phyloP scores from a whole-genome alignment of 2,329 filamentous ascomycete genomes.

The Cytospora paraplurivora region DNA sequence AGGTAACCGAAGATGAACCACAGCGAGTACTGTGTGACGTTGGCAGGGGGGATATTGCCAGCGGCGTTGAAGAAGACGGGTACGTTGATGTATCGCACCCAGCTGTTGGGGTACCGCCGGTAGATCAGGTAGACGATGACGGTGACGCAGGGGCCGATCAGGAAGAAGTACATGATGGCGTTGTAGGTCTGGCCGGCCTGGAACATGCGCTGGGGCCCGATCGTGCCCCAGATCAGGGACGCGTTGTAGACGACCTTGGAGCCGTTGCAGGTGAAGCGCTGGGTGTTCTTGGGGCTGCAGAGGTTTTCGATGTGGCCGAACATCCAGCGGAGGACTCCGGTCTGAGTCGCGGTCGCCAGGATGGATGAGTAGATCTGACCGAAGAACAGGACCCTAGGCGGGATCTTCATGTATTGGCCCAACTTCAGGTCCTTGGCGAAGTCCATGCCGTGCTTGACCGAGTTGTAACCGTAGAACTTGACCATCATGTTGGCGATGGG shows the following conservation, averaged over 20 bases:
- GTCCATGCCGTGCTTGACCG: conserved; percentile 39
- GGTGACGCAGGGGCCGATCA: conserved; percentile 39
- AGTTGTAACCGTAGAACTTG: conserved; percentile 39
- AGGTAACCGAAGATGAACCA: conserved; percentile 40
- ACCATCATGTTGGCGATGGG: conserved; percentile 40
- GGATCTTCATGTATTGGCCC: conserved; percentile 40
- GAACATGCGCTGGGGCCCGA: conserved; percentile 39
- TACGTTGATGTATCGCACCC: conserved; percentile 39
- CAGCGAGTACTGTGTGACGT: conserved; percentile 37
- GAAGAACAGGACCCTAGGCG: conserved; percentile 38
- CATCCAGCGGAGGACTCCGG: conserved; percentile 36
- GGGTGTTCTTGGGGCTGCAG: conserved; percentile 36
- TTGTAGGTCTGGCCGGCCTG: conserved; percentile 37
- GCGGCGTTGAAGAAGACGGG: conserved; percentile 40
- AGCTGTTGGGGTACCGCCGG: conserved; percentile 36
- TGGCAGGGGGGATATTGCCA: conserved; percentile 39
- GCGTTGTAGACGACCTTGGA: conserved; percentile 40
- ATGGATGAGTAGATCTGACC: conserved; percentile 40
- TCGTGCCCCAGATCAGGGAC: conserved; percentile 39
- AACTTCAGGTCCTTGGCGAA: conserved; percentile 39
- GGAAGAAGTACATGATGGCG: conserved; percentile 38
- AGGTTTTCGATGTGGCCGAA: conserved; percentile 36
- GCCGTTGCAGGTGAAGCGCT: conserved; percentile 39
- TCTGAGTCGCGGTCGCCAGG: conserved; percentile 38
- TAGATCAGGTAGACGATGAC: conserved; percentile 36